phyloP scores from a whole-genome alignment of 768 basidiomycete genomes.

The Paxillus rubicundulus region DNA sequence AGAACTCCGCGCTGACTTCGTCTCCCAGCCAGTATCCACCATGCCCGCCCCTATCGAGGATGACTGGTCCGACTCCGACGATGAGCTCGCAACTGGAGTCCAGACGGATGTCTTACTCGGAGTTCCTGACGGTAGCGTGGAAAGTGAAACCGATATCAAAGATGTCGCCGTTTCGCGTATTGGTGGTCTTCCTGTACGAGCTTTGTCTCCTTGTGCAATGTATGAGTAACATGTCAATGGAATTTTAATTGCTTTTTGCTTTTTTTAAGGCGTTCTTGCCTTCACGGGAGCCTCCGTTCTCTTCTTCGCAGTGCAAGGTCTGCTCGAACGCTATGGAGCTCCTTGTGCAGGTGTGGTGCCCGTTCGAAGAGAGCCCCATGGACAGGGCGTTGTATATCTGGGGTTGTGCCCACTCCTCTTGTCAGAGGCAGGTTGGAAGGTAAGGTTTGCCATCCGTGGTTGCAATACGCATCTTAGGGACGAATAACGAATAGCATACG shows the following conservation, averaged over 20 bases:
- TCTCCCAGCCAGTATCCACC: constrained; percentile 10
- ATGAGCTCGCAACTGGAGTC: constrained; percentile 50
- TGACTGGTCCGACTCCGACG: constrained; percentile 82
- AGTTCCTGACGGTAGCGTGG: constrained; percentile 72
- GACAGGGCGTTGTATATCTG: constrained; percentile 85
- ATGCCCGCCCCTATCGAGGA: constrained; percentile 50
- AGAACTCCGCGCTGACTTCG: constrained; percentile 3
- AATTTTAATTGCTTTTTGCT: constrained; percentile 41
- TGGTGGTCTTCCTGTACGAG: constrained; percentile 86
- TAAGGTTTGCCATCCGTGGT: constrained; percentile 24
- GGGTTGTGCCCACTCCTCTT: constrained; percentile 68
- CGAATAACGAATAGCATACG: constrained; percentile 52
- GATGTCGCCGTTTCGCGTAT: constrained; percentile 88
- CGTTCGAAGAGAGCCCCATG: constrained; percentile 79
- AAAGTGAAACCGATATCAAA: constrained; percentile 52
- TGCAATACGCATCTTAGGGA: constrained; percentile 12
- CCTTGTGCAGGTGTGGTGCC: constrained; percentile 87
- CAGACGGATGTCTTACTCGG: constrained; percentile 79
- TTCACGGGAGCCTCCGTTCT: constrained; percentile 55
- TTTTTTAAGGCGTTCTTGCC: constrained; percentile 69
- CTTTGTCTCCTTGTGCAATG: constrained; percentile 42
- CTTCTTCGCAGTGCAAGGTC: constrained; percentile 66
- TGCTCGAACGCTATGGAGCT: constrained; percentile 78
- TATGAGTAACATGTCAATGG: constrained; percentile 47
- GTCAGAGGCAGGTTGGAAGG: constrained; percentile 80